Conservation (phyloP, 129 eudicot species). For the Chrysanthemum lavandulifolium region DNA sequence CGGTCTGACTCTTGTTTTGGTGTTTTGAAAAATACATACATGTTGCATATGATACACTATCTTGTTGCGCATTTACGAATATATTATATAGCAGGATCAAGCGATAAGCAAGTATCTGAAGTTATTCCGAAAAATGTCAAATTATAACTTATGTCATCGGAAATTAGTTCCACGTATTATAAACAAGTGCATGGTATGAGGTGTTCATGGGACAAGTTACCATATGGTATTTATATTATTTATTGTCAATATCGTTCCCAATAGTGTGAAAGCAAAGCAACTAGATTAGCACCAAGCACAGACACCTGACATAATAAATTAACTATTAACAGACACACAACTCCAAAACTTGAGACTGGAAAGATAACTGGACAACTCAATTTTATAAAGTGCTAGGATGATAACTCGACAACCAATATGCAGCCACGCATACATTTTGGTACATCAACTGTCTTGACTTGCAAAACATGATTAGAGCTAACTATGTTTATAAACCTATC, state of each 20-base stretch:
- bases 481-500: no score
- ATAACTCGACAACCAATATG: slow-evolving; percentile 13
- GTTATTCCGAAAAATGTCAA: no score
- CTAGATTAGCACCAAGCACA: no score
- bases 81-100: not conserved
- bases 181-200: no score
- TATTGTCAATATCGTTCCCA: no score
- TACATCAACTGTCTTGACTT: not conserved
- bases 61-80: not conserved
- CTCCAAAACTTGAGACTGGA: not conserved
- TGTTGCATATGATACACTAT: not conserved
- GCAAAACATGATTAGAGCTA: slow-evolving; percentile 9
- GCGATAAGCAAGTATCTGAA: not conserved
- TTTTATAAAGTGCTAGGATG: not conserved
- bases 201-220: no score
- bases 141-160: no score
- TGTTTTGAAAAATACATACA: not conserved
- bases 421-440: not conserved
- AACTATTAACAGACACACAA: not conserved
- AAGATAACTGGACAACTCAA: not conserved
- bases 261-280: no score
- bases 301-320: no score
- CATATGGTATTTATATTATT: no score
- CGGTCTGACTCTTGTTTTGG: not conserved
- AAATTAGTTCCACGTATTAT: no score